phyloP scores from a whole-genome alignment of 257 asterid species.

The Solanum pimpinellifolium region DNA sequence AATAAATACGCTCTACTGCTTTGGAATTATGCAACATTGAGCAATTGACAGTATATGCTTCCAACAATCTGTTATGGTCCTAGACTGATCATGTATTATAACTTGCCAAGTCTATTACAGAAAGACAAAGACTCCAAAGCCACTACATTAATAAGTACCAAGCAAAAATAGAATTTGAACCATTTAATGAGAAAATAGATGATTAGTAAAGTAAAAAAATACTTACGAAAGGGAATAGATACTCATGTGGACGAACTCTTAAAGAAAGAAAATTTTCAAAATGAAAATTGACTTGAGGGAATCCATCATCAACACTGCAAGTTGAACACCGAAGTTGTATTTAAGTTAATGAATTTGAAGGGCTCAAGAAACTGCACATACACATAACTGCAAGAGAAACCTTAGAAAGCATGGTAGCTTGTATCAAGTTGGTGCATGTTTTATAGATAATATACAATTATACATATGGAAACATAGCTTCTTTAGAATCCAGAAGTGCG shows the following conservation, averaged over 20 bases:
- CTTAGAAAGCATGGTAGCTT: neutral
- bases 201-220: neutral
- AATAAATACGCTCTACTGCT: neutral
- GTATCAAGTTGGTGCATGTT: neutral
- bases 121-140: neutral
- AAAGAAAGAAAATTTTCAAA: slow-evolving; percentile 70
- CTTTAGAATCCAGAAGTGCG: neutral
- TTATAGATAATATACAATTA: neutral
- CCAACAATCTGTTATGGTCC: neutral
- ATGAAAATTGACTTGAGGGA: slow-evolving; percentile 77
- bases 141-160: neutral
- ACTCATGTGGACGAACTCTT: slow-evolving; percentile 86
- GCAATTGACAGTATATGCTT: neutral
- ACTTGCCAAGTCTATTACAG: neutral
- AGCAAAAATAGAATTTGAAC: neutral
- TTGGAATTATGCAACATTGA: neutral
- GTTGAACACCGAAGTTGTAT: slow-evolving; percentile 8
- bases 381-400: neutral
- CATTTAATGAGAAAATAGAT: neutral
- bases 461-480: neutral
- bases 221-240: slow-evolving; percentile 94
- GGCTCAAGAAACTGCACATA: neutral
- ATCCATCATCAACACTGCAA: slow-evolving; percentile 93
- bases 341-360: neutral
- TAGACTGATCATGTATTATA: neutral